Conservation (phyloP, 345 rosid genomes). For the Raphanus raphanistrum region DNA sequence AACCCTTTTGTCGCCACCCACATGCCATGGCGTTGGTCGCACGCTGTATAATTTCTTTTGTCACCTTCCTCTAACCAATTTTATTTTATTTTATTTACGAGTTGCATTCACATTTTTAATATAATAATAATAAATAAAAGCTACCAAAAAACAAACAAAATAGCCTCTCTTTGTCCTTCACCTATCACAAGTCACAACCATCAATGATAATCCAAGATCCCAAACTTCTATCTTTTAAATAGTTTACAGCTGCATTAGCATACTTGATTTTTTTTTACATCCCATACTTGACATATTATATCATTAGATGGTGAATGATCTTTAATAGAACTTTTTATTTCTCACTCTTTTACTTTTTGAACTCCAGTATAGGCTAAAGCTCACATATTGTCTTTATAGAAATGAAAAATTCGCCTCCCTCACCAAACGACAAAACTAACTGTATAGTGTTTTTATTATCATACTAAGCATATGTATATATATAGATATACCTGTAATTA, state of each 20-base stretch:
- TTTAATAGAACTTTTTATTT: not conserved
- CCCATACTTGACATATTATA: not conserved
- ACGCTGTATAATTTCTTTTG: not conserved
- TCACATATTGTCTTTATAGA: not conserved
- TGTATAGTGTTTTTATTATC: too few species aligned
- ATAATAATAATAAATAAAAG: not conserved
- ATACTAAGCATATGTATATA: not conserved
- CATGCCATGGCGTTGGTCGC: constrained; percentile 1
- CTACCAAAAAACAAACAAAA: not conserved
- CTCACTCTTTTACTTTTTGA: not conserved
- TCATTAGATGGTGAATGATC: not conserved
- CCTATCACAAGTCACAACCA: not conserved
- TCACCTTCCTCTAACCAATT: not conserved
- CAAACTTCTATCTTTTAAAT: not conserved
- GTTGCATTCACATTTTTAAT: not conserved
- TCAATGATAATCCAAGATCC: not conserved
- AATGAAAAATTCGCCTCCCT: not conserved
- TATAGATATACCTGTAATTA: not conserved
- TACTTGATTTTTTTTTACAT: not conserved
- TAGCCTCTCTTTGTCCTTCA: not conserved
- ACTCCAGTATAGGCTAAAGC: not conserved
- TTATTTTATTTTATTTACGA: not conserved
- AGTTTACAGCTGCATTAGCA: not conserved
- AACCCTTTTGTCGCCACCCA: constrained; percentile 1
- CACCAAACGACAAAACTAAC: not conserved